Evolutionary conservation across 2,329 filamentous ascomycete genomes (phyloP).

Genomic region (Fusarium veterinarium): DNA sequence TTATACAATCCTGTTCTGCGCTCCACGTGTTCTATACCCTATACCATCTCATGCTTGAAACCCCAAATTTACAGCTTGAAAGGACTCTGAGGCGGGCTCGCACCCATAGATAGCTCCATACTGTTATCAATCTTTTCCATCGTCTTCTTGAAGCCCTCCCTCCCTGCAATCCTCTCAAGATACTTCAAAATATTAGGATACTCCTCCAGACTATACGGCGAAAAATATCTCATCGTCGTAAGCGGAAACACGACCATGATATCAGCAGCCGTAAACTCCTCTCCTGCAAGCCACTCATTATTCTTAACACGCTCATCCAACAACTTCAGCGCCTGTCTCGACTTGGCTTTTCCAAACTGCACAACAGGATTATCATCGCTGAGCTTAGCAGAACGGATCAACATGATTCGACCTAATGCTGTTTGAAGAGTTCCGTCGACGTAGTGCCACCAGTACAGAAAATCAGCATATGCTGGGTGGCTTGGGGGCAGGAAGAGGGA

Average conservation of each 20-base stretch:
- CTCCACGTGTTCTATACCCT: not conserved
- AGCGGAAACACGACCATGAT: conserved; percentile 71
- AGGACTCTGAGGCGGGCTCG: conserved; percentile 30
- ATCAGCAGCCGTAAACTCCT: conserved; percentile 73
- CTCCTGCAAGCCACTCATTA: conserved; percentile 68
- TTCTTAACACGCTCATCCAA: conserved; percentile 62
- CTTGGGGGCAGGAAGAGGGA: conserved; percentile 58
- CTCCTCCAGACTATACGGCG: conserved; percentile 53
- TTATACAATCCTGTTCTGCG: fast-evolving
- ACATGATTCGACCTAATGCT: conserved; percentile 52
- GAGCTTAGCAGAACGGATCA: conserved; percentile 38
- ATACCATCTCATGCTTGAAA: fast-evolving
- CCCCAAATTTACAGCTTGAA: conserved; percentile 4
- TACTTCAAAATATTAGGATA: conserved; percentile 60
- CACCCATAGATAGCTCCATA: conserved; percentile 50
- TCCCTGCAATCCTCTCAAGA: conserved; percentile 55
- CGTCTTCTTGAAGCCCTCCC: conserved; percentile 60
- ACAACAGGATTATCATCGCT: conserved; percentile 41
- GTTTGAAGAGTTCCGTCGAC: conserved; percentile 59
- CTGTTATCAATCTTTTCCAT: conserved; percentile 62
- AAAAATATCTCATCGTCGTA: conserved; percentile 69
- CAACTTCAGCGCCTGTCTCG: conserved; percentile 57
- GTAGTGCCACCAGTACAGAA: conserved; percentile 74
- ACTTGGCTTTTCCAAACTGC: conserved; percentile 47
- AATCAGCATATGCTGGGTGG: conserved; percentile 66